Evolutionary conservation across 176 grass and related monocot genomes (phyloP).

Genomic region (Themeda triandra): DNA sequence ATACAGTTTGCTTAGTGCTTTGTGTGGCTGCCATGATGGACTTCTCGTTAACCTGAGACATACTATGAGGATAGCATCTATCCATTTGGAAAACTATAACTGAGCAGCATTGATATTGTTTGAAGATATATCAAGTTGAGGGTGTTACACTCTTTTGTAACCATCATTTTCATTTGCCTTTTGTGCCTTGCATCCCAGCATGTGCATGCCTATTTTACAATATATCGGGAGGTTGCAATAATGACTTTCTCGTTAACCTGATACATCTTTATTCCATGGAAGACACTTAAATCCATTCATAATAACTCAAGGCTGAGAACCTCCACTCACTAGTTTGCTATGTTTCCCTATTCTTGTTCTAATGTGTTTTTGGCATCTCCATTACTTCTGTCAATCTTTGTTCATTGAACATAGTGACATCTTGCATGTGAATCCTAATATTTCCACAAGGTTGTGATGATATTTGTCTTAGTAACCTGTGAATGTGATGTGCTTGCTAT

Average conservation of each 20-base stretch:
- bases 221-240: conserved; percentile 13
- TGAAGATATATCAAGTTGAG: not conserved
- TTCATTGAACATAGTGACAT: too few species aligned
- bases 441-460: not conserved
- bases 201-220: not conserved
- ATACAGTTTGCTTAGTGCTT: not conserved
- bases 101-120: not conserved
- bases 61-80: conserved; percentile 14
- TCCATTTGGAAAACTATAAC: conserved; percentile 5
- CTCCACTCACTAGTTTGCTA: not conserved
- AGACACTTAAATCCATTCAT: conserved; percentile 42
- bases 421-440: not conserved
- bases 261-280: conserved; percentile 25
- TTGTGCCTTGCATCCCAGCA: not conserved
- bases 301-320: conserved; percentile 18
- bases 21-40: conserved; percentile 38
- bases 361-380: too few species aligned
- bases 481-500: not conserved
- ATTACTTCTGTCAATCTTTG: too few species aligned
- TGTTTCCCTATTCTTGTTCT: too few species aligned
- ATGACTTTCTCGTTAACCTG: conserved; percentile 54
- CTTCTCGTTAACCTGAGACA: conserved; percentile 54
- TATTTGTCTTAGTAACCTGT: conserved; percentile 34
- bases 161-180: not conserved
- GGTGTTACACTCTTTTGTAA: not conserved